Evolutionary conservation across 1,284 basidiomycete species (phyloP), one percentile per base, ranked within the genome.

Genomic region (Microbotryum saponariae): DNA sequence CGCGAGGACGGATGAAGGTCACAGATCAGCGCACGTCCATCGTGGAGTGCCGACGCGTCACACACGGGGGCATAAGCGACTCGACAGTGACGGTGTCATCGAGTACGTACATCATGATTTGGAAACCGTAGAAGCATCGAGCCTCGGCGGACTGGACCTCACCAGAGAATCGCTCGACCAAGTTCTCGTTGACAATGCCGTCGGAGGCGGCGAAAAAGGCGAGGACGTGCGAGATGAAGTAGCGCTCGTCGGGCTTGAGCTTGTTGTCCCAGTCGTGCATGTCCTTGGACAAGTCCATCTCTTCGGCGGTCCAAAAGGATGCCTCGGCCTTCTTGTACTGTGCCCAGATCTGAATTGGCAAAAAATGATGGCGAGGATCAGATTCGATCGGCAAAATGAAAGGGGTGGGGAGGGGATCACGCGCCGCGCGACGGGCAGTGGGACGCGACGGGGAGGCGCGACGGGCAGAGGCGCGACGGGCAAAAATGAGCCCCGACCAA

Each of bases 141-240:
- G 77, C 77, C 72, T 78, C 77, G 44, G 77, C 77, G 21, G 74
- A 71, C 70, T 78, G 77, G 20, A 78, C 77, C 66, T 78, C 77
- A 46, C 68, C 65, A 54, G 72, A 74, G 71, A 78, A 78, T 20
- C 77, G 73, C 71, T 78, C 77, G 57, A 78, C 73, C 47, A 78
- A 70, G 73, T 79, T 78, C 69, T 80, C 77, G 71, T 78, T 78
- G 65, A 78, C 77, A 67, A 78, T 78, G 44, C 77, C 77, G 65
- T 78, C 77, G 21, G 76, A 76, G 5, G 77, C 77, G 58, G 77
- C 77, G 55, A 78, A 78, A 71, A 78, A 78, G 59, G 77, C 77
- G 51, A 78, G 74, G 52, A 78, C 77, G 66, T 81, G 73, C 62
- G 74, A 75, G 70, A 78, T 73, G 60, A 78, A 78, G 74, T 78